These are phyloP conservation scores for Emericellopsis atlantica DNA, from an alignment of 2,329 filamentous ascomycete species.

Conservation along the genomic window DNA sequence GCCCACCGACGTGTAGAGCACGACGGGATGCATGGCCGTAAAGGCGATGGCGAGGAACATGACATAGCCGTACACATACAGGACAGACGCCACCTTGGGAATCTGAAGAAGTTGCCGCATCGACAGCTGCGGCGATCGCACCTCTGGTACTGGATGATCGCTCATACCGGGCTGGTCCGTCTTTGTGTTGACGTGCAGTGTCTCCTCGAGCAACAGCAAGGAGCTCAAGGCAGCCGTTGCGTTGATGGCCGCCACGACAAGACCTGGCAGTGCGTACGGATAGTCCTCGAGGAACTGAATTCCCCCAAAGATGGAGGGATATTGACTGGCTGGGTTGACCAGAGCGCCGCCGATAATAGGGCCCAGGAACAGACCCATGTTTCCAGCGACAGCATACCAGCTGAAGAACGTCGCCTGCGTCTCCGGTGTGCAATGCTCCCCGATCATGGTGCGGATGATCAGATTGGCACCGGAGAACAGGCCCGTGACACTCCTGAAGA, in stretches of 20 bases:
- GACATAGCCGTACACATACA: too few species aligned
- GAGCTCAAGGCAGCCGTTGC: neutral
- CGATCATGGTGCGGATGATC: conserved; percentile 65
- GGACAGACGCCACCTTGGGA: too few species aligned
- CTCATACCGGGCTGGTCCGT: neutral
- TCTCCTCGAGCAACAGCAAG: neutral
- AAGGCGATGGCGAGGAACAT: too few species aligned
- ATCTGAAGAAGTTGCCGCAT: too few species aligned
- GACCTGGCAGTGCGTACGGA: conserved; percentile 41
- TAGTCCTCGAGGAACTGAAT: conserved; percentile 31
- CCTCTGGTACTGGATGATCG: too few species aligned
- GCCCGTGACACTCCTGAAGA: conserved; percentile 58
- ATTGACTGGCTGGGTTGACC: conserved; percentile 53
- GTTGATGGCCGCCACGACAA: conserved; percentile 19
- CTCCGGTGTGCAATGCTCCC: conserved; percentile 54
- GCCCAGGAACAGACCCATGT: conserved; percentile 61
- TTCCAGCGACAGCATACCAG: conserved; percentile 63
- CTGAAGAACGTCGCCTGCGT: conserved; percentile 65
- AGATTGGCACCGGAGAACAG: conserved; percentile 63
- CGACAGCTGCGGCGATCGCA: too few species aligned
- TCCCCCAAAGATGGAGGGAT: conserved; percentile 37
- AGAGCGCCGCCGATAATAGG: conserved; percentile 58
- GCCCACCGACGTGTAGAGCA: too few species aligned
- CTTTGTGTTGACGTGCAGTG: neutral
- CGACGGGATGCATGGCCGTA: too few species aligned